Conservation (phyloP, 306 rosid genomes). For the Acacia acuminata region DNA sequence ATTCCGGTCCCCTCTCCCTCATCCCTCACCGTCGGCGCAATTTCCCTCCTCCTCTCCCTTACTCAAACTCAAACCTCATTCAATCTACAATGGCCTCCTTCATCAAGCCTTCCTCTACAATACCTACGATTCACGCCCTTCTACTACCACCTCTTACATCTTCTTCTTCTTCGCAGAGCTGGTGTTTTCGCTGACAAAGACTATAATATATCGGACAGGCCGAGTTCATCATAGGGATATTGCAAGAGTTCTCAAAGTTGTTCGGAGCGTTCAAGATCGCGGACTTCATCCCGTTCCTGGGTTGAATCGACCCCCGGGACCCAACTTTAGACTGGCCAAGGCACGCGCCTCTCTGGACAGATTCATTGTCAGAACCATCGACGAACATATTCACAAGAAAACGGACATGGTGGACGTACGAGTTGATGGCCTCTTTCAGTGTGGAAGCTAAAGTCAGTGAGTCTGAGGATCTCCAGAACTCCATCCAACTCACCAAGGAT, state of each 20-base stretch:
- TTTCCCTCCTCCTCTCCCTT: too few relatives aligned
- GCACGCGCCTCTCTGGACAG: slow-evolving; percentile 61
- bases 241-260: slow-evolving; percentile 75
- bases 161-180: slow-evolving; percentile 24
- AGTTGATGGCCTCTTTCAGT: slow-evolving; percentile 63
- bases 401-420: slow-evolving; percentile 89
- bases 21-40: too few relatives aligned
- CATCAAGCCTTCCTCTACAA: too few relatives aligned
- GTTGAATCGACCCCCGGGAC: slow-evolving; percentile 78
- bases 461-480: slow-evolving; percentile 39
- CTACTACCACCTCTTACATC: too few relatives aligned
- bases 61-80: too few relatives aligned
- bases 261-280: slow-evolving; percentile 75
- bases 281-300: slow-evolving; percentile 57
- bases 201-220: slow-evolving; percentile 66
- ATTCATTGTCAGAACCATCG: slow-evolving; percentile 65
- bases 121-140: too few relatives aligned
- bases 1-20: too few relatives aligned
- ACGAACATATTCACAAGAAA: slow-evolving; percentile 56
- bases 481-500: slow-evolving; percentile 64
- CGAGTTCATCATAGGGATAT: slow-evolving; percentile 63
- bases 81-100: too few relatives aligned
- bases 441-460: slow-evolving; percentile 33
- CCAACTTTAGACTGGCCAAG: slow-evolving; percentile 36
- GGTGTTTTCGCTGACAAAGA: slow-evolving; percentile 57